Conservation (phyloP, 2,329 filamentous ascomycete genomes). For the Sporothrix globosa region DNA sequence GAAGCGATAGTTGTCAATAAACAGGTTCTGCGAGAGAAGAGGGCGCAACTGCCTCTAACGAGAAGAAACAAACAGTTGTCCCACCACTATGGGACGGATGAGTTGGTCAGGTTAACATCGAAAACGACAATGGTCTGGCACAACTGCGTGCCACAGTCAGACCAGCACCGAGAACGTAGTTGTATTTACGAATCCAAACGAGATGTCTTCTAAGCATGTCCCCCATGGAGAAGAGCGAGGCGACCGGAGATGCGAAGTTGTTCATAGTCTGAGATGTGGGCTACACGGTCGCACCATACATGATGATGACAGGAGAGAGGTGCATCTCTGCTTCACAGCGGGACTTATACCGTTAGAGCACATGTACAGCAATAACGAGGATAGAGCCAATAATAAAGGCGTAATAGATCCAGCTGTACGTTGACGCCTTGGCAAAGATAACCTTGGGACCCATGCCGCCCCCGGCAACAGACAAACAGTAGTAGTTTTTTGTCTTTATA, state of each 20-base stretch:
- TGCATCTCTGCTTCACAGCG: slow-evolving; percentile 41
- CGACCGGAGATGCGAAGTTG: slow-evolving; percentile 39
- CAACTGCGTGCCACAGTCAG: slow-evolving; percentile 44
- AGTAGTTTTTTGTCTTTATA: slow-evolving; percentile 42
- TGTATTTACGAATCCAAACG: slow-evolving; percentile 51
- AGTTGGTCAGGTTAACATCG: slow-evolving; percentile 40
- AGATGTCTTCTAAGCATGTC: slow-evolving; percentile 40
- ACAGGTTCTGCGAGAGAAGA: neutral
- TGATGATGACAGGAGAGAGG: slow-evolving; percentile 40
- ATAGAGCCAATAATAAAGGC: slow-evolving; percentile 41
- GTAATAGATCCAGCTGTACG: slow-evolving; percentile 42
- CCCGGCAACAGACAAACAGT: slow-evolving; percentile 44
- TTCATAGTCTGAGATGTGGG: slow-evolving; percentile 41
- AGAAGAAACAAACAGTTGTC: slow-evolving; percentile 37
- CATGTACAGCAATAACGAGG: slow-evolving; percentile 38
- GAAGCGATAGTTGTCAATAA: neutral
- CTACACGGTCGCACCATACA: slow-evolving; percentile 39
- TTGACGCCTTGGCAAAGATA: slow-evolving; percentile 38
- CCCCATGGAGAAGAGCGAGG: slow-evolving; percentile 42
- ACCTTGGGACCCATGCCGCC: slow-evolving; percentile 44
- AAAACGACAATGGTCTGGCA: slow-evolving; percentile 41
- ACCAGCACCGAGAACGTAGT: slow-evolving; percentile 48
- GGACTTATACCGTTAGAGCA: slow-evolving; percentile 40
- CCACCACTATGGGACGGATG: slow-evolving; percentile 41
- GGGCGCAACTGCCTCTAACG: neutral